Evolutionary conservation across 2,329 filamentous ascomycete species (phyloP).

Genomic region (Fusarium nelsonii): DNA sequence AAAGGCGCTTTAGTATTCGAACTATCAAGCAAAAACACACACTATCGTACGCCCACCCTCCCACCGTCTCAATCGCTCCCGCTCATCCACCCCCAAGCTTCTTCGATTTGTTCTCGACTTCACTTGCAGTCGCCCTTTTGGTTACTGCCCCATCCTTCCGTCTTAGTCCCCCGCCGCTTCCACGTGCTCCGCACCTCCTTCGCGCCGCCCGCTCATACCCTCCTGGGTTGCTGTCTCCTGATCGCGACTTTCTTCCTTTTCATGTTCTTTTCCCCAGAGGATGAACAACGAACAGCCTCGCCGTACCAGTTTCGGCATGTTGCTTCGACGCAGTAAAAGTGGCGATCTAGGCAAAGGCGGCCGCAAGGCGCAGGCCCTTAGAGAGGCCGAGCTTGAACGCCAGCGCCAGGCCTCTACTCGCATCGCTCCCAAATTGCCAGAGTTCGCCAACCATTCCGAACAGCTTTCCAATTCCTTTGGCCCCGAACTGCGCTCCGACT

Average conservation of each 20-base stretch:
- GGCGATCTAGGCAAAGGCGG: constrained; percentile 71
- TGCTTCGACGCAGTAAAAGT: constrained; percentile 77
- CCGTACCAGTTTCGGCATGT: constrained; percentile 65
- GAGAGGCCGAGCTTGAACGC: constrained; percentile 64
- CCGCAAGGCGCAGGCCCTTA: constrained; percentile 69
- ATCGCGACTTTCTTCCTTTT: constrained; percentile 44
- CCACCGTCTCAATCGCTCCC: constrained; percentile 31
- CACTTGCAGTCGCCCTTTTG: constrained; percentile 21
- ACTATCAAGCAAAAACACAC: constrained; percentile 20
- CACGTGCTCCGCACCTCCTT: constrained; percentile 44
- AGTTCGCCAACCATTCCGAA: constrained; percentile 63
- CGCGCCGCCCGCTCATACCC: constrained; percentile 37
- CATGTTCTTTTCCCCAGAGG: constrained; percentile 46
- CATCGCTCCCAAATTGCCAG: constrained; percentile 64
- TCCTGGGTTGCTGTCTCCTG: constrained; percentile 26
- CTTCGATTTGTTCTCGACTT: constrained; percentile 38
- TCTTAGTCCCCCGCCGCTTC: constrained; percentile 35
- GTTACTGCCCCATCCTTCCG: constrained; percentile 29
- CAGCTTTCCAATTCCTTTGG: constrained; percentile 60
- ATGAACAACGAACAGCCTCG: constrained; percentile 51
- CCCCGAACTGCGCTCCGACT: constrained; percentile 72
- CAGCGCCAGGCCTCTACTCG: constrained; percentile 63
- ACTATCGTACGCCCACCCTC: constrained; percentile 28
- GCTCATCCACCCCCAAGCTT: constrained; percentile 25
- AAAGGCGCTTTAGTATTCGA: constrained; percentile 18